Evolutionary conservation across 1,284 basidiomycete species (phyloP).

Genomic region (Pascua sp.): DNA sequence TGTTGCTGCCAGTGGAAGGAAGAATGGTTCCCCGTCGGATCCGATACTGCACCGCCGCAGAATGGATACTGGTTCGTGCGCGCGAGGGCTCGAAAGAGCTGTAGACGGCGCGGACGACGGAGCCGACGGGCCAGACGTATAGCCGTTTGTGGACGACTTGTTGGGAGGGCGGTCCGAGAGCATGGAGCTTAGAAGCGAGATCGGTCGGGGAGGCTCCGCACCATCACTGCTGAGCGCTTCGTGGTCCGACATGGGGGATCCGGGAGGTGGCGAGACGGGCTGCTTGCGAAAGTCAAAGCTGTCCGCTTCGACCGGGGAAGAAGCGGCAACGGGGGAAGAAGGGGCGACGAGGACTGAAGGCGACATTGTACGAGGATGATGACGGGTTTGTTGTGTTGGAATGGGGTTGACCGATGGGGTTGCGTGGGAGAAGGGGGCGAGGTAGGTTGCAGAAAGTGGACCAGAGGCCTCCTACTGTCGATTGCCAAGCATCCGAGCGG

Average conservation of each 20-base stretch:
- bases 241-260: slow-evolving; percentile 6
- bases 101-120: slow-evolving; percentile 31
- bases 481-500: too few species aligned
- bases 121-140: slow-evolving; percentile 15
- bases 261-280: slow-evolving; percentile 8
- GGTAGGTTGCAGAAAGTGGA: too few species aligned
- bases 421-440: too few species aligned
- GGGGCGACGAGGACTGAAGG: not conserved
- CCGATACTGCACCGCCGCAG: slow-evolving; percentile 27
- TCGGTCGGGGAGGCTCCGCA: slow-evolving; percentile 9
- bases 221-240: slow-evolving; percentile 12
- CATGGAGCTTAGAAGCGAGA: slow-evolving; percentile 32
- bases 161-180: slow-evolving; percentile 15
- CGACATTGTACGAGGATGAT: too few species aligned
- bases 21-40: slow-evolving; percentile 22
- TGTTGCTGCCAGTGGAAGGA: slow-evolving; percentile 18
- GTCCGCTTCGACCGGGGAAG: not conserved
- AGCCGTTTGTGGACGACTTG: slow-evolving; percentile 13
- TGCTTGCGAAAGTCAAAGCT: slow-evolving; percentile 15
- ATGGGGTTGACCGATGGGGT: too few species aligned
- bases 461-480: too few species aligned
- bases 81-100: slow-evolving; percentile 27
- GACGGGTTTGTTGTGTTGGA: too few species aligned
- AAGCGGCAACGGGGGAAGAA: not conserved
- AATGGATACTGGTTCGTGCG: slow-evolving; percentile 24